A percentile compares a stretch with the other conserved stretches of the same genome.
Conservation (phyloP, 805 yeast genomes). For the Myxozyma mucilagina region DNA sequence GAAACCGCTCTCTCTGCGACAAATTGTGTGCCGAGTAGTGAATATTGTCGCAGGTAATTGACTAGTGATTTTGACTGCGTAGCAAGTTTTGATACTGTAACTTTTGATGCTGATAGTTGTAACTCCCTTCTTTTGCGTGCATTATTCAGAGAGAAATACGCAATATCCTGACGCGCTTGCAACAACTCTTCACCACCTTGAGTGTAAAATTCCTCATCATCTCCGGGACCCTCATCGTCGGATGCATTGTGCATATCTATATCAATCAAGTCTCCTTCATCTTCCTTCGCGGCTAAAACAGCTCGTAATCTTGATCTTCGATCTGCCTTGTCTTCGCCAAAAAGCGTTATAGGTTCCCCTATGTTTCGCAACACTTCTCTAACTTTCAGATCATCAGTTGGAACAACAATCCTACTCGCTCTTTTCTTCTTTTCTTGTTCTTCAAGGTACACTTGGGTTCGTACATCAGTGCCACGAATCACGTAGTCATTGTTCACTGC, state of each 20-base stretch:
- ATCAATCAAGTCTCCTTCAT: slow-evolving; percentile 23
- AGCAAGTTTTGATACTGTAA: slow-evolving; percentile 48
- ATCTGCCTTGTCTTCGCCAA: slow-evolving; percentile 61
- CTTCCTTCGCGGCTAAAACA: slow-evolving; percentile 41
- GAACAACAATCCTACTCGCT: slow-evolving; percentile 44
- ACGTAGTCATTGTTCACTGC: slow-evolving; percentile 21
- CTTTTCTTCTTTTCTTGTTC: slow-evolving; percentile 22
- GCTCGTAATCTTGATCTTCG: slow-evolving; percentile 61
- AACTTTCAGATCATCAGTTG: slow-evolving; percentile 69
- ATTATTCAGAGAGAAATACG: slow-evolving; percentile 51
- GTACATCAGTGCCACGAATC: slow-evolving; percentile 14
- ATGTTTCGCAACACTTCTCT: slow-evolving; percentile 49
- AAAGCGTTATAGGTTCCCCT: slow-evolving; percentile 57
- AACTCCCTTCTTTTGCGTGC: slow-evolving; percentile 15
- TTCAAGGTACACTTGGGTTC: slow-evolving; percentile 26
- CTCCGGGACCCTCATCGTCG: slow-evolving; percentile 48
- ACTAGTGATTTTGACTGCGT: slow-evolving; percentile 50
- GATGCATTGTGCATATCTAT: slow-evolving; percentile 29
- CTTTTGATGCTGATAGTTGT: slow-evolving; percentile 32
- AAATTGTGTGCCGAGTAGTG: slow-evolving; percentile 66
- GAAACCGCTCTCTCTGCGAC: slow-evolving; percentile 72
- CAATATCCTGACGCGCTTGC: slow-evolving; percentile 53
- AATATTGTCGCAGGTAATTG: slow-evolving; percentile 41
- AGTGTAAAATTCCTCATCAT: slow-evolving; percentile 80
- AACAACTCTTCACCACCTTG: slow-evolving; percentile 65